Base-by-base conservation (phyloP, 2,329 filamentous ascomycete species). In the Alternaria incomplexa region DNA sequence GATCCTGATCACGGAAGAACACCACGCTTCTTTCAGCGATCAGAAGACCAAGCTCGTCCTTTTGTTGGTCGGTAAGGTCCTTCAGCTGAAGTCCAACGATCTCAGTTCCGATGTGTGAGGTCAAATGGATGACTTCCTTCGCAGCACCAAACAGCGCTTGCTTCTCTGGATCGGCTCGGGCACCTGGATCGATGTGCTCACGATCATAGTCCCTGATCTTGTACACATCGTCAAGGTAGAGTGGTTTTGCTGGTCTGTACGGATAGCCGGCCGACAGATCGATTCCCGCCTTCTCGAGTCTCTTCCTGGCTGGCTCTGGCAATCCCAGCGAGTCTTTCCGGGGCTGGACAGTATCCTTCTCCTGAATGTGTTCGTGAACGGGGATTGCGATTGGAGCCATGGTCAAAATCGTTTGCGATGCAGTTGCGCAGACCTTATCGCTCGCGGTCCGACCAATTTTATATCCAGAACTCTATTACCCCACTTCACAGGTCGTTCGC, bases 201-300 rank as follows among this genome's bases (percentile, higher is more conserved):
- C 72, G 71, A 54, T 75, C 73, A 44, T 74, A 73, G 75, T 87
- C 83, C 17, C 90, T 82, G 73, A 93, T 90, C 51, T 86, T 87
- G 78, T 87, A 88, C 4, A 90, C 88, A 67, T 93, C 90, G 60
- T 93, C 87, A 0, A 92, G 81, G 68, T 89, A 93, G 1, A 92
- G 80, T 0, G 91, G 90, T 51, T 85, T 84, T 0, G 87, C 85
- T 1, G 90, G 90, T 0, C 90, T 86, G 70, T 92, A 92, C 0
- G 91, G 91, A 67, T 93, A 93, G 0, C 90, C 91, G 1, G 87
- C 80, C 1, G 88, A 90, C 3, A 93, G 82, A 73, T 93, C 89
- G 56, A 93, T 85, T 2, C 88, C 90, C 0, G 89, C 89, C 64
- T 90, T 91, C 68, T 88, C 86, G 0, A 93, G 83, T 5, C 90